Base-by-base conservation (phyloP, 2,329 filamentous ascomycete species). In the Paecilomyces formosus region DNA sequence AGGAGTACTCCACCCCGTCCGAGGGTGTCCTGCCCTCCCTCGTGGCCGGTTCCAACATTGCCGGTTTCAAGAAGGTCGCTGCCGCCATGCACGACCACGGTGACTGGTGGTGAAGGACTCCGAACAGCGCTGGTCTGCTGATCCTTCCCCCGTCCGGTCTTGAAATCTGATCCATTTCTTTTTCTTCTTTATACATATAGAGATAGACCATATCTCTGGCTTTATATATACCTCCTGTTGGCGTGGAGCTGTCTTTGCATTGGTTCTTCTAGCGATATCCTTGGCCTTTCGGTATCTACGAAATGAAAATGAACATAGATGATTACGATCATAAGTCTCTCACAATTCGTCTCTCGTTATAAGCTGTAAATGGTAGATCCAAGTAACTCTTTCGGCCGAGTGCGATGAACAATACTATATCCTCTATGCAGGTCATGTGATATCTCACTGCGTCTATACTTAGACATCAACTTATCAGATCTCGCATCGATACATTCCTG, bases 21-120 rank as follows among this genome's bases (percentile, higher is more conserved):
- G 91, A 95, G 74, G 91, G 88, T 68, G 89, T 93, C 79, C 86
- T 94, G 68, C 94, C 94, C 66, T 92, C 87, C 66, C 82, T 97
- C 72, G 92, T 97, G 49, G 92, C 91, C 60, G 94, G 94, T 68
- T 90, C 88, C 81, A 97, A 97, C 81, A 96, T 99, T 80, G 94
- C 94, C 61, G 94, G 94, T 60, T 97, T 97, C 81, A 88, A 89
- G 78, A 99, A 97, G 88, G 93, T 97, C 57, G 92, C 88, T 56
- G 84, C 86, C 69, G 93, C 94, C 70, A 97, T 97, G 93, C 85
- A 88, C 74, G 91, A 96, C 76, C 93, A 97, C 79, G 94, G 94
- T 70, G 93, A 97, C 78, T 97, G 92, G 93, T 97, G 83, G 80
- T 80, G 63, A 65, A 59, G 59, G 30, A 58, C 57, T 62, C 50